Conservation (phyloP, 257 asterid species). For the Lithospermum erythrorhizon region DNA sequence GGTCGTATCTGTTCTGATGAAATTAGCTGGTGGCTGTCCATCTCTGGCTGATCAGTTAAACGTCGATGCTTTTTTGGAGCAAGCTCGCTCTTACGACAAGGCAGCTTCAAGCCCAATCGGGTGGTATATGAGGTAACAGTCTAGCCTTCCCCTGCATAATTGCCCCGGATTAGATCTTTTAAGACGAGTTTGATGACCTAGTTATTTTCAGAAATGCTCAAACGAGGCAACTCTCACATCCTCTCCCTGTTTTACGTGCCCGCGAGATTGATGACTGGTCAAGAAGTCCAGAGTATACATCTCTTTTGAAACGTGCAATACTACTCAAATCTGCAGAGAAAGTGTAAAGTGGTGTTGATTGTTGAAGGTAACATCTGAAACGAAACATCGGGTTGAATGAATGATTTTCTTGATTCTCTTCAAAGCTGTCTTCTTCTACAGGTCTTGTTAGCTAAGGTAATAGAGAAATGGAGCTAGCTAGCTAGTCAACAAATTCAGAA, state of each 20-base stretch:
- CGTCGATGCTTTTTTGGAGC: constrained; percentile 95
- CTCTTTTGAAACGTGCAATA: constrained; percentile 47
- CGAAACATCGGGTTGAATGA: too few relatives aligned
- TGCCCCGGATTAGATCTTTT: background rate
- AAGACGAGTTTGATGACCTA: constrained; percentile 4
- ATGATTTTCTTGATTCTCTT: too few relatives aligned
- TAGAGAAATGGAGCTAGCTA: background rate
- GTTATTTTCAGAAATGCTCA: constrained; percentile 67
- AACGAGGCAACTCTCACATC: constrained; percentile 89
- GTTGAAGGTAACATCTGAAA: background rate
- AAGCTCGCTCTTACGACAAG: constrained; percentile 88
- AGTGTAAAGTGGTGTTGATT: constrained; percentile 6
- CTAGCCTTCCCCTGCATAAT: constrained; percentile 1
- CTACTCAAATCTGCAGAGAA: constrained; percentile 27
- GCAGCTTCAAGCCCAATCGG: constrained; percentile 93
- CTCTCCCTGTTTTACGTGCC: constrained; percentile 92
- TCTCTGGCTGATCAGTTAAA: constrained; percentile 83
- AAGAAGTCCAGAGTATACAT: constrained; percentile 61
- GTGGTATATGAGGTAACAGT: constrained; percentile 73
- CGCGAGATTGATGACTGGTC: constrained; percentile 97
- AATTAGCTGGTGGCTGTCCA: constrained; percentile 97
- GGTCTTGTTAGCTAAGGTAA: too few relatives aligned
- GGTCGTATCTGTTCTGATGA: constrained; percentile 92
- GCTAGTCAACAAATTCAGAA: background rate
- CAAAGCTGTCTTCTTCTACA: too few relatives aligned